Conservation (phyloP, 2,329 filamentous ascomycete genomes). For the Ploettnerulaceae sp. region DNA sequence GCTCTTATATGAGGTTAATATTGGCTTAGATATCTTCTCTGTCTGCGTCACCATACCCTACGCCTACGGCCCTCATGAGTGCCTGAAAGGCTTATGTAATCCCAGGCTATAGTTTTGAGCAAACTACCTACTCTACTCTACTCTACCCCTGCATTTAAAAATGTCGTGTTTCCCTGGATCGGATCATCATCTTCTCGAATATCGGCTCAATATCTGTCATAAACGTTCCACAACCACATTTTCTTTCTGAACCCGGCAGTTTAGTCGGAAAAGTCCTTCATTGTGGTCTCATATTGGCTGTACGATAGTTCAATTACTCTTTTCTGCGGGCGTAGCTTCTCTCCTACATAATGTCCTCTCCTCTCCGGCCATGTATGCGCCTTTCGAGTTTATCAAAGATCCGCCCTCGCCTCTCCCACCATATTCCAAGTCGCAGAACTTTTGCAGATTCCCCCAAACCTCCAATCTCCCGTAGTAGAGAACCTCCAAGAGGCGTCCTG, state of each 20-base stretch:
- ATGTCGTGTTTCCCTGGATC: background rate
- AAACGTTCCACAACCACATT: constrained; percentile 11
- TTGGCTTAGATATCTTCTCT: too few relatives aligned
- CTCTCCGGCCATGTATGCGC: constrained; percentile 21
- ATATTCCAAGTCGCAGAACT: constrained; percentile 22
- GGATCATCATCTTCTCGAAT: constrained; percentile 12
- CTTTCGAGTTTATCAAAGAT: constrained; percentile 20
- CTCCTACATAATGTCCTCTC: constrained; percentile 27
- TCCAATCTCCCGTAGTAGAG: constrained; percentile 10
- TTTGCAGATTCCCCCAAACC: constrained; percentile 21
- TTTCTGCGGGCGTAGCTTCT: constrained; percentile 12
- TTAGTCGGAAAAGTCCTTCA: constrained; percentile 14
- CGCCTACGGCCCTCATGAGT: too few relatives aligned
- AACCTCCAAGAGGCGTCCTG: constrained; percentile 32
- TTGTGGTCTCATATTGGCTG: constrained; percentile 29
- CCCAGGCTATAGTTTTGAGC: too few relatives aligned
- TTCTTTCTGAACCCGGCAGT: constrained; percentile 2
- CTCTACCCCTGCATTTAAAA: too few relatives aligned
- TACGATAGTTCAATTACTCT: constrained; percentile 16
- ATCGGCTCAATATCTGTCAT: constrained; percentile 11
- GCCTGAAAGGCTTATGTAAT: too few relatives aligned
- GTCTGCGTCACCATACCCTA: too few relatives aligned
- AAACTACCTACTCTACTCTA: too few relatives aligned
- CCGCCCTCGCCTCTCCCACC: constrained; percentile 15
- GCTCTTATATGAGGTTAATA: too few relatives aligned